Evolutionary conservation across 2,329 filamentous ascomycete species (phyloP), one percentile per base, ranked within the genome.

Genomic region (Fusarium sororula): DNA sequence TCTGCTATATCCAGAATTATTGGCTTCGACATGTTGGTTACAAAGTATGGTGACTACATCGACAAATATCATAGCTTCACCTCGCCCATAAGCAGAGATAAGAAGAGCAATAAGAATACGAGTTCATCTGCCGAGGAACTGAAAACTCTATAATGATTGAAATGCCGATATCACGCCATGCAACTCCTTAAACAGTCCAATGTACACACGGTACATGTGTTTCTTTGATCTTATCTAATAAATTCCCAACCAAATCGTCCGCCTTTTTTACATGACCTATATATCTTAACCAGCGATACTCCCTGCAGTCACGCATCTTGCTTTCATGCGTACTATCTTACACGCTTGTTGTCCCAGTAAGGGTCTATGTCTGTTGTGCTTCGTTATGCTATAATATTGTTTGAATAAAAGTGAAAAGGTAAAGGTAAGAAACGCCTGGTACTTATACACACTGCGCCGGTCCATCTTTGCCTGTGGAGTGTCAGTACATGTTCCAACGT

Each of bases 401-500:
- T 50, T 58, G 30, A 55, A 60, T 60, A 50, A 62, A 63, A 42
- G 55, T 41, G 37, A 66, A 66, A 38, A 17, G 26, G 35, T 30
- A 66, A 42, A 17, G 30, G 24, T 30, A 53, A 58, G 54, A 54
- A 64, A 57, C n/a, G 48, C 50, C 35, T 53, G 39, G 57, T 35
- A 28, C 39, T 51, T 66, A 79, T 66, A 61, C 72, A 73, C 77
- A 79, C 62, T 71, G 68, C 58, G 74, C 67, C 37, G 77, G 77
- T 38, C 75, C 77, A 54, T 77, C 77, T 70, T 77, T 79, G 57
- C 65, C 77, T 79, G 51, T 32, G 44, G 24, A 24, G 37, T 26
- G 75, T 79, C 62, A 79, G 74, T 63, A 38, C 51, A 48, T 41
- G 18, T 24, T 57, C 38, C 38, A 15, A 38, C 9, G 22, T 18